A percentile compares a stretch with the other conserved stretches of the same genome.
Evolutionary conservation across 1,139 yeast genomes (phyloP).

Genomic region (Debaryomycetaceae sp.): DNA sequence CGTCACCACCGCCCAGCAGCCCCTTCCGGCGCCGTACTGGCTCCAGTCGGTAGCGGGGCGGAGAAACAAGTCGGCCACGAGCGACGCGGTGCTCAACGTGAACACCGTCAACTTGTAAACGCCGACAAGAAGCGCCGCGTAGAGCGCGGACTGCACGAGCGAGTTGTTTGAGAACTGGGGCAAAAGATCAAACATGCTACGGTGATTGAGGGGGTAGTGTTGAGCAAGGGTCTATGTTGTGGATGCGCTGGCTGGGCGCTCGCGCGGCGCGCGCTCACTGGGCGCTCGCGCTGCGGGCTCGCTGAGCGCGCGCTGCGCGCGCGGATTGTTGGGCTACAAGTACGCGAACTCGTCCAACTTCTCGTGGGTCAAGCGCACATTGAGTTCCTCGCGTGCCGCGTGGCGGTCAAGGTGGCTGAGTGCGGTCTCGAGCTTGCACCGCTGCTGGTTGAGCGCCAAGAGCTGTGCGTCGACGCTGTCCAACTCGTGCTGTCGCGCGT

Average conservation of each 20-base stretch:
- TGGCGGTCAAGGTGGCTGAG: slow-evolving; percentile 25
- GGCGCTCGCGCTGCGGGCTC: no score
- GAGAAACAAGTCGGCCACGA: slow-evolving; percentile 55
- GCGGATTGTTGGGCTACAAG: no score
- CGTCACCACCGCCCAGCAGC: slow-evolving; percentile 82
- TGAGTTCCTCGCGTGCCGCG: slow-evolving; percentile 29
- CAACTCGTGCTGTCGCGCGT: slow-evolving; percentile 17
- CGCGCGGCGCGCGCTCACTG: no score
- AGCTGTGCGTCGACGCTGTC: slow-evolving; percentile 22
- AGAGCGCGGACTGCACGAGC: slow-evolving; percentile 23
- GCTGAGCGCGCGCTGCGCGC: no score
- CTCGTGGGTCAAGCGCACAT: slow-evolving; percentile 35
- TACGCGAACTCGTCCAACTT: slow-evolving; percentile 41
- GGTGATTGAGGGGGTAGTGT: no score
- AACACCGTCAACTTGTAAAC: slow-evolving; percentile 41
- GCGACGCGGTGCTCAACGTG: slow-evolving; percentile 33
- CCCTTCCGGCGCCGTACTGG: slow-evolving; percentile 64
- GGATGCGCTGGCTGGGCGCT: no score
- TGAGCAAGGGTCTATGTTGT: no score
- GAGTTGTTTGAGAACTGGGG: no score
- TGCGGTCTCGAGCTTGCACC: slow-evolving; percentile 19
- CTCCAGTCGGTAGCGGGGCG: slow-evolving; percentile 59
- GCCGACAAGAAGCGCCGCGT: slow-evolving; percentile 46
- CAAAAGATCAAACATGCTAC: no score
- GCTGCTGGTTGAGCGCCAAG: slow-evolving; percentile 21